These are phyloP conservation scores for Russula vinacea DNA, from an alignment of 768 basidiomycete genomes.

Conservation along the genomic window DNA sequence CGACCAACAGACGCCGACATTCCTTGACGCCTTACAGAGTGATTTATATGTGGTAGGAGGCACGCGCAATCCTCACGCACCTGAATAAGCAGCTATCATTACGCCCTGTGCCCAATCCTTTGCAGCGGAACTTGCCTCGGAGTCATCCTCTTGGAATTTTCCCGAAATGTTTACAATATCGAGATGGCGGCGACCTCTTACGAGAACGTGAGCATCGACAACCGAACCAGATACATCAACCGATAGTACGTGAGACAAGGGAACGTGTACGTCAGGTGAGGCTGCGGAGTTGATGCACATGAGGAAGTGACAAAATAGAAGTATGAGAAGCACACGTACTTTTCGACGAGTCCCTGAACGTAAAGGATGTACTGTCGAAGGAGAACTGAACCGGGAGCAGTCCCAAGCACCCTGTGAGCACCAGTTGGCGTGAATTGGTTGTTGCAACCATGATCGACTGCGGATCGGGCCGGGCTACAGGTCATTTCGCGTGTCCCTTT, in stretches of 20 bases:
- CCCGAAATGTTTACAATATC: constrained; percentile 47
- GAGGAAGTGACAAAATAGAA: not conserved
- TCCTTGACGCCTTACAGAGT: constrained; percentile 48
- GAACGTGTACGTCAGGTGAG: constrained; percentile 33
- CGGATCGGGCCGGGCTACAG: not conserved
- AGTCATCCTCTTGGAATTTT: constrained; percentile 35
- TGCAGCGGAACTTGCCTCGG: constrained; percentile 33
- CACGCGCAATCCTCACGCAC: constrained; percentile 38
- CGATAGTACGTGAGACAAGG: constrained; percentile 54
- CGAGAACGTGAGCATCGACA: constrained; percentile 53
- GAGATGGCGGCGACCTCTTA: constrained; percentile 41
- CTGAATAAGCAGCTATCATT: constrained; percentile 59
- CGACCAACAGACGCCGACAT: constrained; percentile 55
- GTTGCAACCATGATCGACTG: not conserved
- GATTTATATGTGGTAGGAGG: constrained; percentile 11
- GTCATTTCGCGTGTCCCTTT: no score
- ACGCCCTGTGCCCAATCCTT: constrained; percentile 54
- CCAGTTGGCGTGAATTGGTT: not conserved
- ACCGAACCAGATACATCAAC: constrained; percentile 41
- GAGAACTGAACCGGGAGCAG: not conserved
- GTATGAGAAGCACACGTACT: constrained; percentile 18
- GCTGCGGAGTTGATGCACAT: constrained; percentile 1
- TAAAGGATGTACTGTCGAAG: not conserved
- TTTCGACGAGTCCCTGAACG: constrained; percentile 31
- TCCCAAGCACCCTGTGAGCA: not conserved